Percentiles rank a stretch among this genome's conserved stretches.
Evolutionary conservation across 2,329 filamentous ascomycete species (phyloP).

Genomic region (Malbranchea zuffiana): DNA sequence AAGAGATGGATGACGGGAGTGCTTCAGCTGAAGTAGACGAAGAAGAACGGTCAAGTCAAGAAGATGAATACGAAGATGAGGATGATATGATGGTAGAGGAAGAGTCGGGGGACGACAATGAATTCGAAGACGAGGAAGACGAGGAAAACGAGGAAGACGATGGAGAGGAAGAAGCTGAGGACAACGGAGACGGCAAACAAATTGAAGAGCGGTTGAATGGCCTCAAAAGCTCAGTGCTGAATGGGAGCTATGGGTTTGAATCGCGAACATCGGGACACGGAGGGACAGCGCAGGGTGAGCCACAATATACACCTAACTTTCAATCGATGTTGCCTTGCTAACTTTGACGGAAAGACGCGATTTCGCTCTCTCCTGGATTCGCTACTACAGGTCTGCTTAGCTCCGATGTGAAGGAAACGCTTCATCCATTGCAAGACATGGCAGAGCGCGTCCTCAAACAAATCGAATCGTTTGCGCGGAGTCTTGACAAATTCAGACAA

Average conservation of each 20-base stretch:
- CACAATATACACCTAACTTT: too few relatives aligned
- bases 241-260: too few relatives aligned
- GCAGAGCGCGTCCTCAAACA: slow-evolving; percentile 64
- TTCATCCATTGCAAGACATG: slow-evolving; percentile 52
- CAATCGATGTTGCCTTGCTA: too few relatives aligned
- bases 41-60: slow-evolving; percentile 18
- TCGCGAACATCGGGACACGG: too few relatives aligned
- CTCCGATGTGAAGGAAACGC: slow-evolving; percentile 36
- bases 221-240: too few relatives aligned
- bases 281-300: too few relatives aligned
- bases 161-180: slow-evolving; percentile 20
- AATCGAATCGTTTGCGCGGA: slow-evolving; percentile 76
- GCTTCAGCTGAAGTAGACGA: slow-evolving; percentile 18
- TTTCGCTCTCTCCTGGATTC: neutral
- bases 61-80: slow-evolving; percentile 21
- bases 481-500: slow-evolving; percentile 63
- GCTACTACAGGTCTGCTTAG: neutral
- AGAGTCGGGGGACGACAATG: slow-evolving; percentile 19
- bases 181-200: slow-evolving; percentile 14
- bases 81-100: slow-evolving; percentile 19
- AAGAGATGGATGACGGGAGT: too few relatives aligned
- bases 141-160: slow-evolving; percentile 22
- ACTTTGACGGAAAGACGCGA: too few relatives aligned
- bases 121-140: slow-evolving; percentile 15
- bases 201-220: too few relatives aligned